phyloP scores from a whole-genome alignment of 768 basidiomycete genomes.

The Tylopilus balloui region DNA sequence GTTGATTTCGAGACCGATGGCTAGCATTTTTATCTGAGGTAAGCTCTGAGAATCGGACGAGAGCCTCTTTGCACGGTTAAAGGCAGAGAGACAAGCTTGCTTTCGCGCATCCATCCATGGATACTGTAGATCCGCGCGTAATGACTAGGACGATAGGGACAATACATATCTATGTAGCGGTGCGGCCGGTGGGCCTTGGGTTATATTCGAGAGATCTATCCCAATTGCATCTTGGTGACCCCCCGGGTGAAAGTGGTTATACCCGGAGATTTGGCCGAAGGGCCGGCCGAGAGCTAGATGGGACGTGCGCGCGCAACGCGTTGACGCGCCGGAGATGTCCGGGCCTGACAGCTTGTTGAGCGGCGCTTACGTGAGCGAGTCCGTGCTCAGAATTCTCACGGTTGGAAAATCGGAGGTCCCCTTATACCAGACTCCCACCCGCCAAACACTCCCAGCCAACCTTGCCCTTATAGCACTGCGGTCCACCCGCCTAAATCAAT shows the following conservation, averaged over 20 bases:
- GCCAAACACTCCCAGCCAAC: constrained; percentile 35
- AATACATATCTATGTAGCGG: constrained; percentile 11
- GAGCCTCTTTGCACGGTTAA: background rate
- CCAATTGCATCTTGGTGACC: constrained; percentile 7
- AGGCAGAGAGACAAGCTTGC: constrained; percentile 3
- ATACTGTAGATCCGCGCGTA: constrained; percentile 17
- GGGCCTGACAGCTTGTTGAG: constrained; percentile 28
- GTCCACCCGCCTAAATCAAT: constrained; percentile 34
- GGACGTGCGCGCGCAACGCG: constrained; percentile 3
- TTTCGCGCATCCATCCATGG: constrained; percentile 12
- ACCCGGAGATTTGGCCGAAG: constrained; percentile 14
- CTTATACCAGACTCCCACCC: constrained; percentile 38
- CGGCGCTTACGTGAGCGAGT: constrained; percentile 33
- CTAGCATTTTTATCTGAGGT: constrained; percentile 13
- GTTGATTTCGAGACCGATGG: constrained; percentile 24
- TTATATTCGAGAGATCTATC: background rate
- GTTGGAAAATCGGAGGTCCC: constrained; percentile 28
- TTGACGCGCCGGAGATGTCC: constrained; percentile 24
- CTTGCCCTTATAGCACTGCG: constrained; percentile 37
- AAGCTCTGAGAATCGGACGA: background rate
- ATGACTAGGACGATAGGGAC: constrained; percentile 12
- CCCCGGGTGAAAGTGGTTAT: constrained; percentile 11
- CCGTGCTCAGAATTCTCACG: constrained; percentile 34
- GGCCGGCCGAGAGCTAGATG: constrained; percentile 17
- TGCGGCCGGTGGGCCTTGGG: background rate